Percentiles rank a stretch among this genome's conserved stretches.
Conservation (phyloP, 2,329 filamentous ascomycete genomes). For the Tolypocladium ovalisporum region DNA sequence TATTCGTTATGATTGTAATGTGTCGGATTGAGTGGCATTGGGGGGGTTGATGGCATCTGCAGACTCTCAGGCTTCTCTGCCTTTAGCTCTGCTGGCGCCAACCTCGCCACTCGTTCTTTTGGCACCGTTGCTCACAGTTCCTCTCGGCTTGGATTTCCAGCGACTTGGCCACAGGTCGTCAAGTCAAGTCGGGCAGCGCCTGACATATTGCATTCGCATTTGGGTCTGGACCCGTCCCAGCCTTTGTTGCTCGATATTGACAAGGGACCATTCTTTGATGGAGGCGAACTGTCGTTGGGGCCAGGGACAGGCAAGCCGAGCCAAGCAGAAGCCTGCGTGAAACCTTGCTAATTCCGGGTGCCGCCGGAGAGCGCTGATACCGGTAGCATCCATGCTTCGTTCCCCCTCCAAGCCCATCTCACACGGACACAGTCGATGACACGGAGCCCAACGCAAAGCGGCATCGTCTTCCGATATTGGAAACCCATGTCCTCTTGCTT, state of each 20-base stretch:
- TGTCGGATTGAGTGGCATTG: not conserved
- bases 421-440: not conserved
- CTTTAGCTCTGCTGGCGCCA: not conserved
- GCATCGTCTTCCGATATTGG: not conserved
- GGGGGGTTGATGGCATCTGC: not conserved
- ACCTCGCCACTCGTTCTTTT: not conserved
- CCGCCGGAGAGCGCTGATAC: not conserved
- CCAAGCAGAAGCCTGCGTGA: not conserved
- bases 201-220: constrained; percentile 1
- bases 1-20: not conserved
- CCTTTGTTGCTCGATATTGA: not conserved
- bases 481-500: not conserved
- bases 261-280: not conserved
- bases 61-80: not conserved
- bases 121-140: not conserved
- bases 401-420: not conserved
- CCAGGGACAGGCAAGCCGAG: not conserved
- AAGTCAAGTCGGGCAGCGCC: not conserved
- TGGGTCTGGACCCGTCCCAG: not conserved
- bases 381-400: not conserved
- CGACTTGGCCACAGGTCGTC: not conserved
- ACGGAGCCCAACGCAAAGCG: not conserved
- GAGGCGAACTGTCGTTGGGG: not conserved
- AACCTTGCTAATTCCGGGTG: not conserved
- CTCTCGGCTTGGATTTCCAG: not conserved